These are phyloP conservation scores for Penicillium sp. DNA, from an alignment of 2,329 filamentous ascomycete species.

Conservation along the genomic window DNA sequence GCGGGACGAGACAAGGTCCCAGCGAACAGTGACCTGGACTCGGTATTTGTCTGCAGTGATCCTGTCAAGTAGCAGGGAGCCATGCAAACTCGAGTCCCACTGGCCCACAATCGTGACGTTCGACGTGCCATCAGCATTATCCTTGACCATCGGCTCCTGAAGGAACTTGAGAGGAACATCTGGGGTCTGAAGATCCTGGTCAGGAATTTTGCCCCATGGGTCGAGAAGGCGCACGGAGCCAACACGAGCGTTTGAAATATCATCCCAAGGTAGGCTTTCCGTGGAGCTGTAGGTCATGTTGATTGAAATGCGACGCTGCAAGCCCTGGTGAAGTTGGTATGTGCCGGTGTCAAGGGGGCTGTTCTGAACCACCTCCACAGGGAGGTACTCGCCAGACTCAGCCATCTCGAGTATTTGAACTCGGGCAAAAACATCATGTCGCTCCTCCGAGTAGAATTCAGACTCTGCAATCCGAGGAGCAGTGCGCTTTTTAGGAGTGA, in stretches of 20 bases:
- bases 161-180: conserved; percentile 78
- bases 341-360: conserved; percentile 83
- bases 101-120: conserved; percentile 86
- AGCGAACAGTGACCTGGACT: conserved; percentile 82
- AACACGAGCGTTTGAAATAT: conserved; percentile 73
- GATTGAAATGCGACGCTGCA: conserved; percentile 85
- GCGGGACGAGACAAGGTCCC: conserved; percentile 82
- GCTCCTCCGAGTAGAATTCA: conserved; percentile 90
- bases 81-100: conserved; percentile 95
- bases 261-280: conserved; percentile 84
- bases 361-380: conserved; percentile 88
- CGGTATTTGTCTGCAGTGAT: conserved; percentile 90
- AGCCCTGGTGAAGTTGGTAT: conserved; percentile 91
- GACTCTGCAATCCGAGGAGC: conserved; percentile 78
- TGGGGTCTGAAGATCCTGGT: conserved; percentile 69
- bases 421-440: conserved; percentile 86
- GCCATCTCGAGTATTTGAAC: conserved; percentile 89
- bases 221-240: conserved; percentile 83
- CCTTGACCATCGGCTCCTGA: conserved; percentile 74
- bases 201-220: conserved; percentile 78
- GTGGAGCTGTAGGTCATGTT: conserved; percentile 91
- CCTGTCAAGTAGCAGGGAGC: conserved; percentile 88
- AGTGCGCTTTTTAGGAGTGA: conserved; percentile 59
- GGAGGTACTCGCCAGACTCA: conserved; percentile 85
- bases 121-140: conserved; percentile 86